phyloP scores from a whole-genome alignment of 2,329 filamentous ascomycete genomes.

The Xylaria sp. region DNA sequence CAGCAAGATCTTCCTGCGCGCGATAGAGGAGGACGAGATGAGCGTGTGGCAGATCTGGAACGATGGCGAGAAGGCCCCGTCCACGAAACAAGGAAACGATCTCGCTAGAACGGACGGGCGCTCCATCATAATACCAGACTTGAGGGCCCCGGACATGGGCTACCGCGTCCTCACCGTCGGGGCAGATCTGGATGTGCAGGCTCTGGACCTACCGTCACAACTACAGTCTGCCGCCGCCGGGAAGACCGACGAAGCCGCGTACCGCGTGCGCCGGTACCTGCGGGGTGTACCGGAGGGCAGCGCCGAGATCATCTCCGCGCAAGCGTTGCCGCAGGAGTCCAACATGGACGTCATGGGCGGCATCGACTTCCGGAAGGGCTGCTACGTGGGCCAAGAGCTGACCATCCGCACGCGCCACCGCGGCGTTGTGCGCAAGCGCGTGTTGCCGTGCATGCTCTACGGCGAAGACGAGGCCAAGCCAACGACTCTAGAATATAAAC shows the following conservation, averaged over 20 bases:
- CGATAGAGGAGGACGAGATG: slow-evolving; percentile 72
- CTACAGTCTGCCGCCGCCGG: slow-evolving; percentile 46
- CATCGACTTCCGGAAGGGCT: slow-evolving; percentile 94
- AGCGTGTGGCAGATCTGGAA: slow-evolving; percentile 81
- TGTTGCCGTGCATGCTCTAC: slow-evolving; percentile 84
- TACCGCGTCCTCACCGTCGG: slow-evolving; percentile 53
- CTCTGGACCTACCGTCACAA: slow-evolving; percentile 51
- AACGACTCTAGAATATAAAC: slow-evolving; percentile 60
- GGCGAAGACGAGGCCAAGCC: slow-evolving; percentile 53
- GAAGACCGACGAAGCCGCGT: slow-evolving; percentile 65
- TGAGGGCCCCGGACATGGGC: slow-evolving; percentile 66
- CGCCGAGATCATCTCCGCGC: slow-evolving; percentile 75
- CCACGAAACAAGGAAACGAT: neutral
- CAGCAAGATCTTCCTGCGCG: slow-evolving; percentile 76
- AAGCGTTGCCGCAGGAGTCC: slow-evolving; percentile 83
- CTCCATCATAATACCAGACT: slow-evolving; percentile 59
- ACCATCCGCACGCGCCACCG: slow-evolving; percentile 96
- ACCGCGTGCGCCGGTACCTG: slow-evolving; percentile 80
- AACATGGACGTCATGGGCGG: slow-evolving; percentile 88
- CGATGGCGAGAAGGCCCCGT: slow-evolving; percentile 50
- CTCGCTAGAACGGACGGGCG: slow-evolving; percentile 32
- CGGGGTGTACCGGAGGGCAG: slow-evolving; percentile 88
- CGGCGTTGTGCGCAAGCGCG: slow-evolving; percentile 89
- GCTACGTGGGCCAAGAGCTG: slow-evolving; percentile 95
- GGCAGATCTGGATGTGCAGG: slow-evolving; percentile 24